Percentiles rank a stretch among this genome's conserved stretches.
These are phyloP conservation scores for Pharus latifolius DNA, from an alignment of 176 grass and related monocot species.

Conservation along the genomic window DNA sequence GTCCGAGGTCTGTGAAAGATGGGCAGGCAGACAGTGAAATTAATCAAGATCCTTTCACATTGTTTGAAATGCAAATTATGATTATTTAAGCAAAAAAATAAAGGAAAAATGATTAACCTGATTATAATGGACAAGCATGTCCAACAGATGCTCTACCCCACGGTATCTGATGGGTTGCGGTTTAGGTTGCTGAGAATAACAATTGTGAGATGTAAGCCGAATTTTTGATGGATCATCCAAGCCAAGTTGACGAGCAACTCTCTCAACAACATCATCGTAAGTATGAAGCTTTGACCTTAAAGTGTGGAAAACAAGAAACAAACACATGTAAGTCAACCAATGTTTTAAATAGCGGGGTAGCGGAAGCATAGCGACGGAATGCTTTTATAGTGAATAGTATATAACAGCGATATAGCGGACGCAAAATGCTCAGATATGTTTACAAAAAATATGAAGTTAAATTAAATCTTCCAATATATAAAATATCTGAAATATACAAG, in stretches of 20 bases:
- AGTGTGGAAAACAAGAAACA: constrained; percentile 12
- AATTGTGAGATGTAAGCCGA: constrained; percentile 96
- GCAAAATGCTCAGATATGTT: too few species aligned
- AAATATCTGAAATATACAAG: too few species aligned
- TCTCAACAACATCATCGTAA: constrained; percentile 95
- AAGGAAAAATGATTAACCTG: constrained; percentile 42
- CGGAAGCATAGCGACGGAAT: too few species aligned
- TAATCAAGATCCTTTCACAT: neutral
- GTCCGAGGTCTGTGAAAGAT: constrained; percentile 69
- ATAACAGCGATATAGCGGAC: too few species aligned
- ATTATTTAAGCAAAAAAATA: neutral
- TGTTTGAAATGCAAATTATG: neutral
- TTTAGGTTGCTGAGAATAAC: constrained; percentile 99
- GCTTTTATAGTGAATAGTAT: too few species aligned
- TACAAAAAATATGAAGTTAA: too few species aligned
- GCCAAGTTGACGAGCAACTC: constrained; percentile 61
- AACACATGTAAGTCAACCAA: neutral
- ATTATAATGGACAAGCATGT: constrained; percentile 97
- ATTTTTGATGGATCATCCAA: constrained; percentile 92
- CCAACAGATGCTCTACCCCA: constrained; percentile 75
- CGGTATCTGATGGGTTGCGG: constrained; percentile 87
- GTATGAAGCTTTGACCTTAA: constrained; percentile 86
- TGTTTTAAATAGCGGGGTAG: too few species aligned
- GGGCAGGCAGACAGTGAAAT: neutral
- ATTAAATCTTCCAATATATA: too few species aligned